These are phyloP conservation scores for Stachybotrys echinatus DNA, from an alignment of 2,329 filamentous ascomycete genomes.

Conservation along the genomic window DNA sequence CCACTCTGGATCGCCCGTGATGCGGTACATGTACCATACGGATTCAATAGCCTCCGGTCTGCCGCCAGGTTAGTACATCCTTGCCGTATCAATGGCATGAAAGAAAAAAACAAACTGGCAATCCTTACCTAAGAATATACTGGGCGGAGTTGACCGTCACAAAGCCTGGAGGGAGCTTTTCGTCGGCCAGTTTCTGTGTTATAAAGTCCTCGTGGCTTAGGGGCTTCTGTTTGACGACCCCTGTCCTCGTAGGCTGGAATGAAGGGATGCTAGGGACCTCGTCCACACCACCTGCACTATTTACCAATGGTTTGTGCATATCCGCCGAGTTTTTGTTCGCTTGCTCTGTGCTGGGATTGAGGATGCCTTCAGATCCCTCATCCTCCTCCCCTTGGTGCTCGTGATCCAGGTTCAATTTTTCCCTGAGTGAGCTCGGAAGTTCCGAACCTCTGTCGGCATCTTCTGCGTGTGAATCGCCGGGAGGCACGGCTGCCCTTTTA, in stretches of 20 bases:
- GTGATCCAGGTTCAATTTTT: slow-evolving; percentile 18
- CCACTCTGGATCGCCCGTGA: slow-evolving; percentile 71
- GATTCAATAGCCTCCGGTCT: slow-evolving; percentile 85
- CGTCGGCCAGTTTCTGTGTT: slow-evolving; percentile 33
- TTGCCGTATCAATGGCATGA: slow-evolving; percentile 1
- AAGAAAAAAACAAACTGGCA: slow-evolving; percentile 18
- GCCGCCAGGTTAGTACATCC: slow-evolving; percentile 2
- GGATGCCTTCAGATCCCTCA: slow-evolving; percentile 8
- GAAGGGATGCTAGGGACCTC: neutral
- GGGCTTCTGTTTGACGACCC: slow-evolving; percentile 24
- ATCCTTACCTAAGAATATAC: slow-evolving; percentile 58
- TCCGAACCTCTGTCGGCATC: slow-evolving; percentile 17
- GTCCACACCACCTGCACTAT: neutral
- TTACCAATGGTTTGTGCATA: neutral
- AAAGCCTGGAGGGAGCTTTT: slow-evolving; percentile 47
- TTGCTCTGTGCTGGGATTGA: slow-evolving; percentile 2
- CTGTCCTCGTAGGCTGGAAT: slow-evolving; percentile 1
- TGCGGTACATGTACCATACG: slow-evolving; percentile 85
- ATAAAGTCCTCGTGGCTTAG: slow-evolving; percentile 51
- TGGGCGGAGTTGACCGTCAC: slow-evolving; percentile 34
- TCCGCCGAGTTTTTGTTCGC: neutral
- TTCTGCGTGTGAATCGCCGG: neutral
- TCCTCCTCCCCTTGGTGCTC: neutral
- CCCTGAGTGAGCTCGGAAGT: slow-evolving; percentile 24
- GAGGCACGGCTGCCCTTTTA: slow-evolving; percentile 12